Evolutionary conservation across 768 basidiomycete genomes (phyloP).

Genomic region (Tylopilus subfusipes): DNA sequence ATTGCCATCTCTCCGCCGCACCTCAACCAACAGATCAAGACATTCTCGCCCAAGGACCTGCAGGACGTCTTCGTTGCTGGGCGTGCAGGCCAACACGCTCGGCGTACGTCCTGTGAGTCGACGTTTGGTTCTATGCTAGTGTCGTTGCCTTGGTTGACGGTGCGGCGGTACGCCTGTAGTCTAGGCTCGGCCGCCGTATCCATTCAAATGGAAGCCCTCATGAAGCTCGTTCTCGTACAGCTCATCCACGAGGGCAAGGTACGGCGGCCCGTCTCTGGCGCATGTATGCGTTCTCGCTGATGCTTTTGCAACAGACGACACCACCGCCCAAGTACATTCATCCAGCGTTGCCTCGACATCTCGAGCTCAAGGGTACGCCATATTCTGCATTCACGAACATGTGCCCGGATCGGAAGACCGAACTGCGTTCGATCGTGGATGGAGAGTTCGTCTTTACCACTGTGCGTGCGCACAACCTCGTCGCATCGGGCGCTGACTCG

Average conservation of each 20-base stretch:
- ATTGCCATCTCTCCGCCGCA: no score
- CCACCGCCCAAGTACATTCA: constrained; percentile 69
- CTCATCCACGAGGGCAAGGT: constrained; percentile 79
- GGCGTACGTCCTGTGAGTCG: no score
- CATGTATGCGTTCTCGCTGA: neutral
- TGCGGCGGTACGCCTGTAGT: constrained; percentile 58
- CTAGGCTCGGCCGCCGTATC: constrained; percentile 57
- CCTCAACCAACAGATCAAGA: no score
- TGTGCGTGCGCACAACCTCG: constrained; percentile 36
- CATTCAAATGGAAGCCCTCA: constrained; percentile 82
- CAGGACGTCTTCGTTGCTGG: no score
- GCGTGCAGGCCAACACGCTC: no score
- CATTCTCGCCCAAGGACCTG: no score
- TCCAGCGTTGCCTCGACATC: no score
- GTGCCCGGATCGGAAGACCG: constrained; percentile 55
- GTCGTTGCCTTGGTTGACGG: no score
- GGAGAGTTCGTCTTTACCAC: constrained; percentile 54
- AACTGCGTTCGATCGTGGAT: constrained; percentile 45
- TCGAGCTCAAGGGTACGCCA: constrained; percentile 64
- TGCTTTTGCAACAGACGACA: constrained; percentile 20
- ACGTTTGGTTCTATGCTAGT: no score
- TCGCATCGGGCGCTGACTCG: constrained; percentile 5
- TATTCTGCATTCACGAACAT: constrained; percentile 62
- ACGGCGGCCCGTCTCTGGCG: constrained; percentile 12
- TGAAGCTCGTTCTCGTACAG: constrained; percentile 81